Evolutionary conservation across 345 rosid species (phyloP).

Genomic region (Isatis tinctoria): DNA sequence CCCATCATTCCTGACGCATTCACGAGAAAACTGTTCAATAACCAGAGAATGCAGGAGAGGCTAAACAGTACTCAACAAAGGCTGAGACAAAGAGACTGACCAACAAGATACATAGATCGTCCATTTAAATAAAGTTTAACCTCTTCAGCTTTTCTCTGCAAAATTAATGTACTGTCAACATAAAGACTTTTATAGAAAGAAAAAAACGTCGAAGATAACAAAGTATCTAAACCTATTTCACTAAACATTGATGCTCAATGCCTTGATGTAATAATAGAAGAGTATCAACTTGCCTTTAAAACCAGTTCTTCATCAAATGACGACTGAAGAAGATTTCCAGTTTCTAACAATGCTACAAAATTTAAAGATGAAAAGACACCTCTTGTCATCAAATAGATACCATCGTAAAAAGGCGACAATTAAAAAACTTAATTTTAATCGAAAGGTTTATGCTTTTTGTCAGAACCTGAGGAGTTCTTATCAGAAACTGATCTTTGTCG

Average conservation of each 20-base stretch:
- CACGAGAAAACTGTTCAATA: not conserved
- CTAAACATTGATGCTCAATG: not conserved
- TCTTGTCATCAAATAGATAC: slow-evolving; percentile 4
- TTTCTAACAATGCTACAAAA: slow-evolving; percentile 59
- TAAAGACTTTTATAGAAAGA: not conserved
- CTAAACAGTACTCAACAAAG: slow-evolving; percentile 1
- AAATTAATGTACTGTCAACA: slow-evolving; percentile 23
- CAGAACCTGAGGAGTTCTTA: slow-evolving; percentile 53
- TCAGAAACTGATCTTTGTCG: slow-evolving; percentile 36
- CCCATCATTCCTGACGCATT: slow-evolving; percentile 85
- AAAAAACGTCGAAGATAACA: not conserved
- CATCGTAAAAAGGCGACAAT: not conserved
- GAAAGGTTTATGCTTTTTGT: slow-evolving; percentile 12
- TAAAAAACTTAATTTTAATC: not conserved
- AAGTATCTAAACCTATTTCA: not conserved
- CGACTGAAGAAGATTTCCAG: slow-evolving; percentile 38
- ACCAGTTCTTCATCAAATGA: slow-evolving; percentile 49
- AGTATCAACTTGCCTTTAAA: slow-evolving; percentile 50
- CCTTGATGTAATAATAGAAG: not conserved
- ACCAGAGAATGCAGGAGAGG: not conserved
- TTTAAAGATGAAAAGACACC: not conserved
- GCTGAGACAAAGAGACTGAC: slow-evolving; percentile 49
- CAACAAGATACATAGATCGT: slow-evolving; percentile 84
- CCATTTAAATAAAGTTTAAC: slow-evolving; percentile 70
- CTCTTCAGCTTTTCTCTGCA: slow-evolving; percentile 78